phyloP scores from a whole-genome alignment of 768 basidiomycete species.

The Xanthoconium stramineum region DNA sequence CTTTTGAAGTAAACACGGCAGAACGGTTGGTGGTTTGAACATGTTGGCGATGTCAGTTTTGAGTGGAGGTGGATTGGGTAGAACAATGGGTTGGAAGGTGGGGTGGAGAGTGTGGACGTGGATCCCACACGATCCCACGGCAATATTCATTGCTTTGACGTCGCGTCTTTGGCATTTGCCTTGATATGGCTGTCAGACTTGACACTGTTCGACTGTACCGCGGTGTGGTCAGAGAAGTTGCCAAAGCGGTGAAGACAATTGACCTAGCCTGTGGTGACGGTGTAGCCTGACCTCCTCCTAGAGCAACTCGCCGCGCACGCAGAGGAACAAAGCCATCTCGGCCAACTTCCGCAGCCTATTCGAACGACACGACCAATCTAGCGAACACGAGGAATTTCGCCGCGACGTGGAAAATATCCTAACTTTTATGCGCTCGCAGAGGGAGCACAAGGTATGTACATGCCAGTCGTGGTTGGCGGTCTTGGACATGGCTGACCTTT shows the following conservation, averaged over 20 bases:
- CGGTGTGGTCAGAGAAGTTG: constrained; percentile 28
- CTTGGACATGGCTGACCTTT: background rate
- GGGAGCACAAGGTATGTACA: constrained; percentile 74
- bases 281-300: constrained; percentile 15
- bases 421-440: constrained; percentile 68
- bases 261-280: background rate
- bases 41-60: background rate
- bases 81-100: constrained; percentile 18
- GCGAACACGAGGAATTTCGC: constrained; percentile 27
- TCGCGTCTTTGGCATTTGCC: constrained; percentile 3
- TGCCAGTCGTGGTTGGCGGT: too few species aligned
- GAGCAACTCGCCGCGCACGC: constrained; percentile 37
- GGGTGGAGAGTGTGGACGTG: constrained; percentile 8
- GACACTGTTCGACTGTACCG: constrained; percentile 26
- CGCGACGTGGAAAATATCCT: constrained; percentile 57
- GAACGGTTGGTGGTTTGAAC: constrained; percentile 13
- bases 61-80: constrained; percentile 8
- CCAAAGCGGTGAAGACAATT: constrained; percentile 22
- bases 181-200: constrained; percentile 22
- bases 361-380: constrained; percentile 34
- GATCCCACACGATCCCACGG: constrained; percentile 13
- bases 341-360: constrained; percentile 54
- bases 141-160: constrained; percentile 11
- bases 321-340: constrained; percentile 42
- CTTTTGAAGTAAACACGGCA: constrained; percentile 18